Percentiles rank a stretch among this genome's conserved stretches.
Conservation (phyloP, 768 basidiomycete species). For the Flagelloscypha sp. region DNA sequence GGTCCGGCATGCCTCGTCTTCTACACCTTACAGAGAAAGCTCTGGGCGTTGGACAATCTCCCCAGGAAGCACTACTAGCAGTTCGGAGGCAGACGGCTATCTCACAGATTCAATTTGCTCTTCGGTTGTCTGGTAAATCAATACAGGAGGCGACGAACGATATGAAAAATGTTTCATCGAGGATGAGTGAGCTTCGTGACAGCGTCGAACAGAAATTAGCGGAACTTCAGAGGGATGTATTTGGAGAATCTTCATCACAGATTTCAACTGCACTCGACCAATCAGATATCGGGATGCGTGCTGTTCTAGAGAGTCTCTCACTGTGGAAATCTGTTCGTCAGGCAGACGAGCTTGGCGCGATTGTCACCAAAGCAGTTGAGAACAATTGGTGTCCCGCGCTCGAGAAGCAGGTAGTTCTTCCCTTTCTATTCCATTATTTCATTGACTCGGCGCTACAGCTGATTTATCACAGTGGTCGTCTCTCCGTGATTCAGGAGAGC, state of each 20-base stretch:
- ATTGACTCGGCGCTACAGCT: slow-evolving; percentile 32
- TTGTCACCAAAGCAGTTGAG: slow-evolving; percentile 28
- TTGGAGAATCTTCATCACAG: slow-evolving; percentile 24
- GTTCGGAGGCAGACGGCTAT: background rate
- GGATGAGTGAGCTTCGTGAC: slow-evolving; percentile 27
- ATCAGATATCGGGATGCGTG: slow-evolving; percentile 29
- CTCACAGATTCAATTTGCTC: background rate
- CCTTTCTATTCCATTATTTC: background rate
- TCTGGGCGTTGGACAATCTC: slow-evolving; percentile 10
- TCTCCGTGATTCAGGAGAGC: slow-evolving; percentile 38
- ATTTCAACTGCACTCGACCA: slow-evolving; percentile 28
- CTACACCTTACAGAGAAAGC: slow-evolving; percentile 23
- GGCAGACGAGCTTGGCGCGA: slow-evolving; percentile 37
- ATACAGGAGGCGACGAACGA: slow-evolving; percentile 18
- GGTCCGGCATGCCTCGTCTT: slow-evolving; percentile 47
- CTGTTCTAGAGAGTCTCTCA: slow-evolving; percentile 32
- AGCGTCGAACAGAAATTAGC: slow-evolving; percentile 31
- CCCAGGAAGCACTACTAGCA: slow-evolving; percentile 1
- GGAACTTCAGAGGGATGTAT: slow-evolving; percentile 26
- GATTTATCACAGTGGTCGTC: slow-evolving; percentile 53
- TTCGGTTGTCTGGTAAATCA: background rate
- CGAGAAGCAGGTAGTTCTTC: slow-evolving; percentile 37
- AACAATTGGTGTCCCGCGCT: slow-evolving; percentile 37
- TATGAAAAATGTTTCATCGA: slow-evolving; percentile 25
- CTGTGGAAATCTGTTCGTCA: slow-evolving; percentile 40